phyloP scores from a whole-genome alignment of 352 stramenopile genomes.

The Salisapilia sapeloensis region DNA sequence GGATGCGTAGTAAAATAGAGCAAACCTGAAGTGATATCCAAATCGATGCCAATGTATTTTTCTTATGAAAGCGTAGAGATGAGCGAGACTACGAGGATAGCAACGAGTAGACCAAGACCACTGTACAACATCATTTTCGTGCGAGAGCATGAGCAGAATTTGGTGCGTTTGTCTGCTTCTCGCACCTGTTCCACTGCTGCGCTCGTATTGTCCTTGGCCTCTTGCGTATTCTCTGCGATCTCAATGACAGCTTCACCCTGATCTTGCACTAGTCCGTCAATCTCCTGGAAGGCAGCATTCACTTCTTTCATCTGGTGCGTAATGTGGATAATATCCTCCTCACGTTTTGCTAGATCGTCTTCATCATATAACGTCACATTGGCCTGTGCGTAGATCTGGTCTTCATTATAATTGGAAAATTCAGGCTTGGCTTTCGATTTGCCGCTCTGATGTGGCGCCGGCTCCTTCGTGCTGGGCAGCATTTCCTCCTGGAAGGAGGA shows the following conservation, averaged over 20 bases:
- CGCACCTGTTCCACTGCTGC: slow-evolving; percentile 51
- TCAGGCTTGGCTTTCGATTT: slow-evolving; percentile 11
- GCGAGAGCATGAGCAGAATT: slow-evolving; percentile 51
- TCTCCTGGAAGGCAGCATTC: slow-evolving; percentile 73
- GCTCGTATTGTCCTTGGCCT: slow-evolving; percentile 54
- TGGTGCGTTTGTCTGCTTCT: slow-evolving; percentile 42
- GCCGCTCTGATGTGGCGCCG: slow-evolving; percentile 2
- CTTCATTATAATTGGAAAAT: slow-evolving; percentile 72
- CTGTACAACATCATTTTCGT: slow-evolving; percentile 55
- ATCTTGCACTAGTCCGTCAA: slow-evolving; percentile 69
- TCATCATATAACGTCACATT: slow-evolving; percentile 76
- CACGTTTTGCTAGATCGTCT: slow-evolving; percentile 61
- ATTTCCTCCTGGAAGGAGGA: slow-evolving; percentile 27
- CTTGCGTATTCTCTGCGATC: slow-evolving; percentile 67
- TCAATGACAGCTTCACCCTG: slow-evolving; percentile 65
- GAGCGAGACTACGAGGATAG: slow-evolving; percentile 38
- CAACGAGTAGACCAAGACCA: slow-evolving; percentile 27
- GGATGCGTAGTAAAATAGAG: slow-evolving; percentile 2
- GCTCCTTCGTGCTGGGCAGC: neutral
- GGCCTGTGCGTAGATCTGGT: slow-evolving; percentile 77
- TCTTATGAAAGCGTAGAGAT: slow-evolving; percentile 17
- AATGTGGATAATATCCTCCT: slow-evolving; percentile 80
- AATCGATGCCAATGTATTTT: too few species aligned
- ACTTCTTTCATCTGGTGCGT: slow-evolving; percentile 76
- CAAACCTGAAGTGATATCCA: slow-evolving; percentile 2